Base-by-base conservation (phyloP, 2,329 filamentous ascomycete genomes). In the Alternaria longipes region DNA sequence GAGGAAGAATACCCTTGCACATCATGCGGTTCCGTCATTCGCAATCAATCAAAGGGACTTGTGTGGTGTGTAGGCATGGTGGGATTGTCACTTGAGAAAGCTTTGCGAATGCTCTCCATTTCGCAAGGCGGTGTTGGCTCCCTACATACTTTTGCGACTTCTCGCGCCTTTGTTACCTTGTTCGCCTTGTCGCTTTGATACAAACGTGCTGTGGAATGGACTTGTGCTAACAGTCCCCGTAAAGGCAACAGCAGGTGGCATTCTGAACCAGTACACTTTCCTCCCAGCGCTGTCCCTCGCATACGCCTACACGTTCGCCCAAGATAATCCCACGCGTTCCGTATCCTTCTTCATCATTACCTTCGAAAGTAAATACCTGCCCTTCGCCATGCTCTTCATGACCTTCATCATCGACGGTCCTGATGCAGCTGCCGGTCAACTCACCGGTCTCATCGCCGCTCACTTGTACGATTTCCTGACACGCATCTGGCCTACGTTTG, bases 381-480 rank as follows among this genome's bases (percentile, higher is more conserved):
- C 95, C 3, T 91, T 89, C 75, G 90, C 90, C 65, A 91, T 97
- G 85, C 86, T 98, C 45, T 78, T 89, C 16, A 81, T 93, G 71
- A 90, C 90, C 11, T 84, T 97, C 22, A 81, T 98, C 54, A 87
- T 91, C 74, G 84, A 81, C 5, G 89, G 90, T 11, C 84, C 84
- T 36, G 68, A 78, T 3, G 80, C 80, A 18, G 85, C 91, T 11
- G 74, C 91, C 57, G 72, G 89, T 4, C 89, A 96, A 73, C 78
- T 88, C 5, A 91, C 87, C 34, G 95, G 95, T n/a, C 84, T 99
- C 11, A 66, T 97, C 44, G 92, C 94, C 12, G 94, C 94, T 5
- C 95, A 99, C 77, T 74, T 95, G 20, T 97, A 93, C 79, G 92
- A 98, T 76, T 99, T 98, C 74, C 79, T 97, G 51, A 93, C 91